Evolutionary conservation across 805 yeast species (phyloP), one percentile per base, ranked within the genome.

Genomic region (Yarrowia sp.): DNA sequence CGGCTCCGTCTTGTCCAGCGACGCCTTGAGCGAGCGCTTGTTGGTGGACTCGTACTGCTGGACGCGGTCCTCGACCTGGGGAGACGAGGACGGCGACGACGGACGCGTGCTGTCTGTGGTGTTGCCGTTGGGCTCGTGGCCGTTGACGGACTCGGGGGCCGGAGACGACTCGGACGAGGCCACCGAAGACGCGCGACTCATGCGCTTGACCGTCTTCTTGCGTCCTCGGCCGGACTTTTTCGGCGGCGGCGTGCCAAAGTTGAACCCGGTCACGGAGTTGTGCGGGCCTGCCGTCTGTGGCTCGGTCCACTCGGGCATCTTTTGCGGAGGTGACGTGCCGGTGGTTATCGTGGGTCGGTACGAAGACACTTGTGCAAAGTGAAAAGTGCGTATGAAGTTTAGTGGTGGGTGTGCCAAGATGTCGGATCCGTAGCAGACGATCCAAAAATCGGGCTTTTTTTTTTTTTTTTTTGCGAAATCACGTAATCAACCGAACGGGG

Each of bases 201-300:
- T 22, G 6, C 58, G 58, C 31, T 51, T 33, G 42, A 51, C 32
- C 24, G 31, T 35, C 19, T 51, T 51, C 58, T 51, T 51, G 31
- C 58, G 58, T 4, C 58, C 58, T 7, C 58, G 31, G 18, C 42
- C 42, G 7, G 42, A 33, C 22, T 51, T 51, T 51, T 51, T 51
- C n/a, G 83, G 81, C 8, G 97, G 97, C 6, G 79, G 78, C n/a
- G 82, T 78, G 65, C 84, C 89, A 61, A 90, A 73, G 3, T 94
- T 87, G 39, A 84, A 77, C 1, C 97, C 97, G 0, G 93, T 86
- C 36, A 83, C 83, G 10, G 81, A 79, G 41, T 88, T 84, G 10
- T 75, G 71, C 0, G 87, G 84, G 35, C 77, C 80, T 0, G 83
- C 80, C 32, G 78, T 71, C 16, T 77, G 78, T 2, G 92, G 91